phyloP scores from a whole-genome alignment of 148 eudicot species.

The Vaccinium corymbosum region DNA sequence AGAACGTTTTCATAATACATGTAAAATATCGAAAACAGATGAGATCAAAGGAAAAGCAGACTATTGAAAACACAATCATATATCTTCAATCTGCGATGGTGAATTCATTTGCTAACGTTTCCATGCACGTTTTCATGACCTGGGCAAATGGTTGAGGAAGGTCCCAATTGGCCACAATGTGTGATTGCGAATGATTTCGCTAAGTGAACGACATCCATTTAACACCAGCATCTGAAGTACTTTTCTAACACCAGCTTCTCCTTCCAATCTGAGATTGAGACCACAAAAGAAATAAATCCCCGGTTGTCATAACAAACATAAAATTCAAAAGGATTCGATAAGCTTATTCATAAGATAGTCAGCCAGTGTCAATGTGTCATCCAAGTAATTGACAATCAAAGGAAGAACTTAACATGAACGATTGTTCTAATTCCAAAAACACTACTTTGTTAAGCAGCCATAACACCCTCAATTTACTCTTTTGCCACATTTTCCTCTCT shows the following conservation, averaged over 20 bases:
- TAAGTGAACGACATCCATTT: conserved; percentile 79
- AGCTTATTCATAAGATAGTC: not conserved
- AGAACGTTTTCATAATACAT: not conserved
- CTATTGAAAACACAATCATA: conserved; percentile 12
- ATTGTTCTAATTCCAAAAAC: not conserved
- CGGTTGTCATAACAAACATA: too few species aligned
- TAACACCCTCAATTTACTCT: too few species aligned
- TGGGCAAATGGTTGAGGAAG: conserved; percentile 41
- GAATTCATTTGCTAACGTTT: conserved; percentile 6
- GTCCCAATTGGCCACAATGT: conserved; percentile 76
- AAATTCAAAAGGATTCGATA: not conserved
- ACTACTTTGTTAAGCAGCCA: too few species aligned
- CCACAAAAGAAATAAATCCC: not conserved
- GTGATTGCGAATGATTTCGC: conserved; percentile 73
- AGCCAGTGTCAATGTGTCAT: not conserved
- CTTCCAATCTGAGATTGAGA: conserved; percentile 60
- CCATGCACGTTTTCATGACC: conserved; percentile 31
- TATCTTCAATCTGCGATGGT: not conserved
- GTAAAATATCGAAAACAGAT: not conserved
- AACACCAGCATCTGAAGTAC: too few species aligned
- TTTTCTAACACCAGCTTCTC: conserved; percentile 86
- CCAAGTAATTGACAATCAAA: not conserved
- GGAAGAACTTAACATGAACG: not conserved
- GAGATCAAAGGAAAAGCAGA: conserved; percentile 22
- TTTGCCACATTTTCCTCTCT: too few species aligned